These are phyloP conservation scores for Starmera amethionina DNA, from an alignment of 805 yeast genomes.

Conservation along the genomic window DNA sequence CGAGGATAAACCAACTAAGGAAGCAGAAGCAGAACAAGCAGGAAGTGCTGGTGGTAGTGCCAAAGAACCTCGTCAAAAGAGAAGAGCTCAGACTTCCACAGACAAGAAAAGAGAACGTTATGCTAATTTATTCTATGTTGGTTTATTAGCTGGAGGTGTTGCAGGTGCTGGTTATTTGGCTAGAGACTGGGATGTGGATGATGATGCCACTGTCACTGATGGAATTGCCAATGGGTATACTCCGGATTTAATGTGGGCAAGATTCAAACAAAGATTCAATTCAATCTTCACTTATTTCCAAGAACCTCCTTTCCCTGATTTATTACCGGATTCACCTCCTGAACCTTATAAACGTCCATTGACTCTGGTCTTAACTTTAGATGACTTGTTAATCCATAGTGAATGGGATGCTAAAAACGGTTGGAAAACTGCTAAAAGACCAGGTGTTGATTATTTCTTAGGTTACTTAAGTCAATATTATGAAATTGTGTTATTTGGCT, in stretches of 20 bases:
- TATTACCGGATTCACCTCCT: slow-evolving; percentile 86
- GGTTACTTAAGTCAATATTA: slow-evolving; percentile 93
- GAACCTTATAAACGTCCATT: slow-evolving; percentile 88
- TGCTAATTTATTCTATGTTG: slow-evolving; percentile 65
- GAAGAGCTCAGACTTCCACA: slow-evolving; percentile 59
- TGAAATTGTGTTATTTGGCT: slow-evolving; percentile 86
- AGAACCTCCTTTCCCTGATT: slow-evolving; percentile 89
- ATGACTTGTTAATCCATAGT: slow-evolving; percentile 83
- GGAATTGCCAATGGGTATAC: slow-evolving; percentile 58
- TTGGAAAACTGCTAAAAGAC: slow-evolving; percentile 98
- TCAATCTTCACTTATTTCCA: slow-evolving; percentile 75
- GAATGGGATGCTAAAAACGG: slow-evolving; percentile 89
- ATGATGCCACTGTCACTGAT: slow-evolving; percentile 47
- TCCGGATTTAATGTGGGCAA: slow-evolving; percentile 51
- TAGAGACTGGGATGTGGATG: slow-evolving; percentile 80
- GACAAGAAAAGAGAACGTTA: slow-evolving; percentile 77
- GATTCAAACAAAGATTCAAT: slow-evolving; percentile 63
- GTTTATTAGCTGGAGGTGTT: slow-evolving; percentile 33
- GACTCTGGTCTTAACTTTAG: slow-evolving; percentile 82
- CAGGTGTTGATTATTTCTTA: slow-evolving; percentile 93
- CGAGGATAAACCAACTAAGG: slow-evolving; percentile 21
- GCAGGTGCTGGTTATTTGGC: slow-evolving; percentile 62
- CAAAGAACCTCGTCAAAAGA: slow-evolving; percentile 14
- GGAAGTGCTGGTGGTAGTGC: slow-evolving; percentile 7
- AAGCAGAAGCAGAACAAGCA: slow-evolving; percentile 7